A percentile compares a stretch with the other conserved stretches of the same genome.
These are phyloP conservation scores for Inosperma sp. DNA, from an alignment of 768 basidiomycete genomes.

Conservation along the genomic window DNA sequence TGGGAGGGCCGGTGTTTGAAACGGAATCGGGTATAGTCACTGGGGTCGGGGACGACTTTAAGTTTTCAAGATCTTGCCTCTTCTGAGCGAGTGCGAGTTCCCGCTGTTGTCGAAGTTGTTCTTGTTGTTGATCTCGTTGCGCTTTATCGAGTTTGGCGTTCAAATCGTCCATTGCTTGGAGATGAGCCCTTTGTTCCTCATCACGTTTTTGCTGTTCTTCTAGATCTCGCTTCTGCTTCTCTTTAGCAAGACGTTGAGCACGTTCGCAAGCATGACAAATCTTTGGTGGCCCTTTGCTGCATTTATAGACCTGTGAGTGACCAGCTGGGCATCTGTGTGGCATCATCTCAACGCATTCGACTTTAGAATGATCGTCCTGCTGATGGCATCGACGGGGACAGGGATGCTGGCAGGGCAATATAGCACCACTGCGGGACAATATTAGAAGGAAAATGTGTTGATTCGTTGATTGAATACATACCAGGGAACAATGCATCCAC, in stretches of 20 bases:
- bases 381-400: conserved; percentile 64
- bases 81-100: conserved; percentile 39
- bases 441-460: not conserved
- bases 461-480: conserved; percentile 25
- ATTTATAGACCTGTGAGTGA: conserved; percentile 43
- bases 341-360: conserved; percentile 41
- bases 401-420: conserved; percentile 45
- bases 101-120: conserved; percentile 34
- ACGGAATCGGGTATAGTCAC: not conserved
- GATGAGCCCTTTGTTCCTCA: conserved; percentile 40
- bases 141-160: conserved; percentile 38
- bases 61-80: conserved; percentile 36
- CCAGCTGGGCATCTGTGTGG: conserved; percentile 38
- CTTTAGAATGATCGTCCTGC: conserved; percentile 48
- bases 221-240: conserved; percentile 38
- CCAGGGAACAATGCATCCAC: conserved; percentile 61
- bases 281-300: conserved; percentile 33
- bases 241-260: conserved; percentile 37
- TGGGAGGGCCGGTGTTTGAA: not conserved
- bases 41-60: not conserved
- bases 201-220: conserved; percentile 43
- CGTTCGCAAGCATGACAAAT: conserved; percentile 47
- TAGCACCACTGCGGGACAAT: conserved; percentile 36
- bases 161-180: conserved; percentile 37
- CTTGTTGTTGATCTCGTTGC: conserved; percentile 32